These are phyloP conservation scores for Citrullus colocynthis DNA, from an alignment of 306 rosid species.

Conservation along the genomic window DNA sequence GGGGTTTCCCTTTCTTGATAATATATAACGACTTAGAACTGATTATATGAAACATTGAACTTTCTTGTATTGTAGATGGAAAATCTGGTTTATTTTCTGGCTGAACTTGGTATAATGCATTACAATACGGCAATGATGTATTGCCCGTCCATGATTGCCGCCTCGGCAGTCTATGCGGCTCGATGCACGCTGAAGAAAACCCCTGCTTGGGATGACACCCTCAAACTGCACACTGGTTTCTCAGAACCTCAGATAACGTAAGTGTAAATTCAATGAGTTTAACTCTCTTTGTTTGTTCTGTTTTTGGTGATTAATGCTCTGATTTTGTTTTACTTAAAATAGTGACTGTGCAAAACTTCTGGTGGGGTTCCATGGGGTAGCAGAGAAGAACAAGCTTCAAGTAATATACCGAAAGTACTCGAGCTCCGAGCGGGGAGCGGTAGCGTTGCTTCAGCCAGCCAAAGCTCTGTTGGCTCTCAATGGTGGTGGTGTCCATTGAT, in stretches of 20 bases:
- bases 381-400: conserved; percentile 37
- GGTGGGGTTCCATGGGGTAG: conserved; percentile 32
- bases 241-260: conserved; percentile 49
- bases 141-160: conserved; percentile 82
- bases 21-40: not conserved
- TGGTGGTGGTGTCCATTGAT: not conserved
- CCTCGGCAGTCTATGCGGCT: conserved; percentile 78
- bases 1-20: too few species aligned
- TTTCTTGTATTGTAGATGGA: conserved; percentile 26
- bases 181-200: conserved; percentile 52
- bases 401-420: conserved; percentile 47
- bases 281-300: too few species aligned
- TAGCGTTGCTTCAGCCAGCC: conserved; percentile 57
- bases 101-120: conserved; percentile 65
- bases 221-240: conserved; percentile 54
- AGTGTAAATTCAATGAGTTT: not conserved
- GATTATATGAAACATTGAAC: not conserved
- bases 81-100: conserved; percentile 48
- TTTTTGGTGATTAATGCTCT: not conserved
- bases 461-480: conserved; percentile 27
- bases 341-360: conserved; percentile 61
- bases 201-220: conserved; percentile 68
- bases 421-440: conserved; percentile 35
- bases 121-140: conserved; percentile 40
- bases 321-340: not conserved